Evolutionary conservation across 805 yeast genomes (phyloP).

Genomic region (Sungouiella thailandica): DNA sequence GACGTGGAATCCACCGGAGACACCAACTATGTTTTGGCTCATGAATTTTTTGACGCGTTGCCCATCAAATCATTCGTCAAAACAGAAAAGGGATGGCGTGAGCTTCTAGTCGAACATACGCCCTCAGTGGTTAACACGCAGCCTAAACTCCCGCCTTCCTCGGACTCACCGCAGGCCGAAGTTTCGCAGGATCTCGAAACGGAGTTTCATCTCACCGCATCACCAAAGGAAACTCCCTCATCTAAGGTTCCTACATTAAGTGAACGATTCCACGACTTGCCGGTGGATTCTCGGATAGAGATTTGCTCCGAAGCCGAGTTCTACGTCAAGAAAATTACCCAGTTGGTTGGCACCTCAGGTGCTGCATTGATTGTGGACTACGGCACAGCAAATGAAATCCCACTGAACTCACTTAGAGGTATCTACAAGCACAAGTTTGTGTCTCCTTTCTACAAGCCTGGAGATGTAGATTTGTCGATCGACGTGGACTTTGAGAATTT

Average conservation of each 20-base stretch:
- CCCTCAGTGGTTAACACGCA: constrained; percentile 33
- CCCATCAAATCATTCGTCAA: constrained; percentile 68
- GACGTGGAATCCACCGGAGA: constrained; percentile 28
- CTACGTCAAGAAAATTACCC: constrained; percentile 49
- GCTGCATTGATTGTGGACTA: constrained; percentile 75
- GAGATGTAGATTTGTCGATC: constrained; percentile 74
- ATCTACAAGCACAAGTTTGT: constrained; percentile 69
- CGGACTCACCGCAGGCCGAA: constrained; percentile 6
- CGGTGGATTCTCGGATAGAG: constrained; percentile 58
- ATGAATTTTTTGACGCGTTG: constrained; percentile 83
- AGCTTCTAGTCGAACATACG: constrained; percentile 59
- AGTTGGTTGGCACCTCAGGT: constrained; percentile 46
- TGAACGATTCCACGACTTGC: constrained; percentile 48
- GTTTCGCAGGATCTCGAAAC: constrained; percentile 9
- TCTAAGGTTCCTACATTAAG: constrained; percentile 51
- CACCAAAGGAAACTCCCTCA: constrained; percentile 59
- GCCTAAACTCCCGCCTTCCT: constrained; percentile 18
- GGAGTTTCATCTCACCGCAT: constrained; percentile 51
- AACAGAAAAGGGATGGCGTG: constrained; percentile 73
- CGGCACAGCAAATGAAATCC: constrained; percentile 59
- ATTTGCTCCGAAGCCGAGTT: constrained; percentile 70
- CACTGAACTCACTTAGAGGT: constrained; percentile 70
- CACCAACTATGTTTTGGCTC: constrained; percentile 69
- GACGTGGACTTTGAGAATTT: constrained; percentile 78
- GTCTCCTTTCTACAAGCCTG: constrained; percentile 70